phyloP scores from a whole-genome alignment of 129 eudicot species.

The Mikania micrantha region DNA sequence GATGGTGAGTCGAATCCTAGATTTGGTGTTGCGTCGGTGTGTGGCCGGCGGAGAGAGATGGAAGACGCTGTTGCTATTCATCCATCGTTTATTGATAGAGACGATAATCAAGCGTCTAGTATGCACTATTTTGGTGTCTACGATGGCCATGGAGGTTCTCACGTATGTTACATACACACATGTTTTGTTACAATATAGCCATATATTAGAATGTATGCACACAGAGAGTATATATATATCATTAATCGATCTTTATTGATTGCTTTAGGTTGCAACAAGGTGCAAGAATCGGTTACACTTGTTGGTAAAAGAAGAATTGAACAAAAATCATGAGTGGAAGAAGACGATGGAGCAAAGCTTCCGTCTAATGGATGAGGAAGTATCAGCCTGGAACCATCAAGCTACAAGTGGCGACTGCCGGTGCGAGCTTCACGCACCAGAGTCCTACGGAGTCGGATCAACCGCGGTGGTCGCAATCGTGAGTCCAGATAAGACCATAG shows the following conservation, averaged over 20 bases:
- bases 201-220: no score
- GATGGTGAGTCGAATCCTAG: constrained; percentile 8
- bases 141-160: constrained; percentile 62
- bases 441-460: constrained; percentile 47
- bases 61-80: constrained; percentile 49
- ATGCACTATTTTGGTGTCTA: constrained; percentile 42
- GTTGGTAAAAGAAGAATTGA: constrained; percentile 32
- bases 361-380: constrained; percentile 44
- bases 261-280: constrained; percentile 34
- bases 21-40: constrained; percentile 40
- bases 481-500: constrained; percentile 34
- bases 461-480: constrained; percentile 53
- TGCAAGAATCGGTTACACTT: constrained; percentile 39
- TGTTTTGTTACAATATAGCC: no score
- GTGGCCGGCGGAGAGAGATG: constrained; percentile 56
- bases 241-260: background rate
- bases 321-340: constrained; percentile 32
- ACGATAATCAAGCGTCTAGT: background rate
- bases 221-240: no score
- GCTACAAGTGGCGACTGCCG: constrained; percentile 19
- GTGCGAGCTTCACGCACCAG: constrained; percentile 38
- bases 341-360: constrained; percentile 35
- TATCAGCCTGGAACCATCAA: constrained; percentile 21
- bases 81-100: constrained; percentile 12
- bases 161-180: no score